Base-by-base conservation (phyloP, 2,329 filamentous ascomycete species). In the Colletotrichum simmondsii region DNA sequence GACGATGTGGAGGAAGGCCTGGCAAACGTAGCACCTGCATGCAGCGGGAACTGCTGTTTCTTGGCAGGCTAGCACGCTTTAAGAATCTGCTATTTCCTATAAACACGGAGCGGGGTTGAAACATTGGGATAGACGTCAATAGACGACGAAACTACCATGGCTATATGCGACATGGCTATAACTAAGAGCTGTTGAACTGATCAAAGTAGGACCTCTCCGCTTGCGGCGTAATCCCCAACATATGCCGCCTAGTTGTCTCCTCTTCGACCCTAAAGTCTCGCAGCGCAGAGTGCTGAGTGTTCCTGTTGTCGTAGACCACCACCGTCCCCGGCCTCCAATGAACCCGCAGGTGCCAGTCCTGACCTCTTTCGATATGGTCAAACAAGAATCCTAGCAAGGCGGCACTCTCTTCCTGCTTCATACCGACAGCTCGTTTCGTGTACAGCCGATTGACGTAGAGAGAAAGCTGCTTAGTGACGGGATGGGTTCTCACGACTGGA, bases 131-230 rank as follows among this genome's bases (percentile, higher is more conserved):
- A 42, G 37, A 19, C 37, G 37, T 19, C 37, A 19, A 42, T 19
- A 42, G 37, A 42, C 37, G 14, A 7, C 16, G 7, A 3, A 19
- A 42, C 37, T 8, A 42, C 2, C 16, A 16, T 19, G 16, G 37
- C 37, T 19, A 19, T 14, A 24, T 11, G 22, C 22, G n/a, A 10
- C 22, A 14, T 10, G n/a, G 22, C n/a, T 54, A 11, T 49, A 19
- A 46, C 22, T 49, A 28, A 24, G 16, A 61, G 22, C 35, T 24
- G 10, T 26, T 8, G 5, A 56, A 10, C 16, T 61, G 22, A 12
- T 32, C 37, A 30, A 60, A 67, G 28, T 69, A 69, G 1, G 66
- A 59, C 26, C 66, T 42, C 53, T 69, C 66, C 16, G 49, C 66
- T 42, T 69, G 59, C 32, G 59, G 59, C 10, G 49, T 69, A 11